A percentile compares a stretch with the other conserved stretches of the same genome.
Conservation (phyloP, 352 stramenopile species). For the Elongisporangium prolatum region DNA sequence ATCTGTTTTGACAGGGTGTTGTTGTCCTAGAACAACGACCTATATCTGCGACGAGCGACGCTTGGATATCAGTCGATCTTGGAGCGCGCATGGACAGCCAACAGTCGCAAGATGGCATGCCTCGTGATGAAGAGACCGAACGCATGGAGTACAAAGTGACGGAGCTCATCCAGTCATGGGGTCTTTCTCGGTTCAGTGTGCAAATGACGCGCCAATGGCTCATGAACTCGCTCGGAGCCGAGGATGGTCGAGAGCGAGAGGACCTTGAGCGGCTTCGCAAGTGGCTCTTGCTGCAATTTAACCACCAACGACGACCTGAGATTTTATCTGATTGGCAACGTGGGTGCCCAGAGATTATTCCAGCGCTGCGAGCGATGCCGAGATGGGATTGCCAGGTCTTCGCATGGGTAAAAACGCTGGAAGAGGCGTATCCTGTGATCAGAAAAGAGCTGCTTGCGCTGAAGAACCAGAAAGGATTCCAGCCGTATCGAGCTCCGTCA, state of each 20-base stretch:
- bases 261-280: slow-evolving; percentile 36
- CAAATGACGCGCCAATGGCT: slow-evolving; percentile 64
- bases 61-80: background rate
- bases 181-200: slow-evolving; percentile 62
- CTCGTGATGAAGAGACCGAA: background rate
- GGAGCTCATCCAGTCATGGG: slow-evolving; percentile 48
- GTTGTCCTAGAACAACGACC: background rate
- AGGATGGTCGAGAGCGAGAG: slow-evolving; percentile 12
- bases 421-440: slow-evolving; percentile 48
- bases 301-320: slow-evolving; percentile 22
- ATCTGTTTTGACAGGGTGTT: background rate
- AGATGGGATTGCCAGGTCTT: slow-evolving; percentile 51
- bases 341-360: slow-evolving; percentile 64
- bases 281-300: slow-evolving; percentile 74
- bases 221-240: slow-evolving; percentile 17
- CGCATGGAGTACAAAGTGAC: slow-evolving; percentile 32
- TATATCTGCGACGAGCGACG: background rate
- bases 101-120: background rate
- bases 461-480: slow-evolving; percentile 41
- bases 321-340: slow-evolving; percentile 47
- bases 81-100: background rate
- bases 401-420: slow-evolving; percentile 39
- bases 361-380: slow-evolving; percentile 28
- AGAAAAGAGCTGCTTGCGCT: slow-evolving; percentile 58
- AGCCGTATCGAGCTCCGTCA: slow-evolving; percentile 69